Base-by-base conservation (phyloP, 208 protist species). In the Trypanosoma boissoni region DNA sequence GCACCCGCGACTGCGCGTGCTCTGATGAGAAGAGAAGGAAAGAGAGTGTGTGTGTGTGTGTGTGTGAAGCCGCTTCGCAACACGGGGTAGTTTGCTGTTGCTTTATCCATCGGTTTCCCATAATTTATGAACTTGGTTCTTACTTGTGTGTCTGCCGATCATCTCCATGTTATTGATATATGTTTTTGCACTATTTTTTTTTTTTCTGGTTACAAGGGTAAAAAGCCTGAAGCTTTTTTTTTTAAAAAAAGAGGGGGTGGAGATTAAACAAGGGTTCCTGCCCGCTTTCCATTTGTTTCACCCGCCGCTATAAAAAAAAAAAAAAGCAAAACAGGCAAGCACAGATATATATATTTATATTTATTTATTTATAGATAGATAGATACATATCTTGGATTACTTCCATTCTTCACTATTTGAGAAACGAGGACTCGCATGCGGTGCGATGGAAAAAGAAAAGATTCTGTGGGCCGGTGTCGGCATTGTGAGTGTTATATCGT, bases 1-100 rank as follows among this genome's bases (percentile, higher is more conserved):
- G 64, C 85, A 95, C 54, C 88, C 88, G 2, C 37, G 58, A 3
- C 61, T 95, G 3, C 36, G 43, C 10, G 55, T 64, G 20, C 28
- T 91, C 24, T 80, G 62, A 61, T n/a, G 6, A 27, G 9, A 32
- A 36, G 29, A 28, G 5, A 9, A 12, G 3, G 10, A 42, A 42
- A 6, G 1, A 28, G 32, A 48, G 7, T 27, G 18, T 26, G 28
- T 61, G 34, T 28, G 21, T 21, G 10, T 16, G 12, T 55, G 34
- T 39, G 34, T 39, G 34, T 16, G 8, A 39, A 6, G 34, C 34
- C 12, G 34, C 8, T 16, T 39, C 12, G 34, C 12, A 16, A 39
- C 12, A 12, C 8, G 12, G 8, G 34, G 34, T 6, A 12, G 34
- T 12, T 6, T n/a, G n/a, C n/a, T n/a, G n/a, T n/a, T n/a, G n/a